Evolutionary conservation across 2,329 filamentous ascomycete genomes (phyloP).

Genomic region (Blastomyces gilchristii): DNA sequence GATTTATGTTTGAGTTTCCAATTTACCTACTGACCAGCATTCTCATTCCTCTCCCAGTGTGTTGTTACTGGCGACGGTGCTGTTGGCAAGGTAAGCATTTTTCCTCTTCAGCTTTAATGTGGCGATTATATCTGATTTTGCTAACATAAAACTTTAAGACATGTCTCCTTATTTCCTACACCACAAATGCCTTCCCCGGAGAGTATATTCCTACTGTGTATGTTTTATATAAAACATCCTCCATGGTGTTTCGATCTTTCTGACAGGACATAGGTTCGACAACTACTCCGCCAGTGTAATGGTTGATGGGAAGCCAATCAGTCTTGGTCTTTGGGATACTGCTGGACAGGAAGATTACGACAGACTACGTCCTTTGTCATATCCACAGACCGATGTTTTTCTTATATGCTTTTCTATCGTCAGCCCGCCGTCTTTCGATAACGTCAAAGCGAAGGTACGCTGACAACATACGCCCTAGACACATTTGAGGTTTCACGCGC

Average conservation of each 20-base stretch:
- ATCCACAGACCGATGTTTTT: conserved; percentile 97
- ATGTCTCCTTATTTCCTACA: conserved; percentile 98
- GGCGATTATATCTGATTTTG: neutral
- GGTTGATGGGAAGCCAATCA: conserved; percentile 97
- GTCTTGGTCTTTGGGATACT: conserved; percentile 94
- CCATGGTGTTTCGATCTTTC: conserved; percentile 10
- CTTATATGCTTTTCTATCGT: conserved; percentile 98
- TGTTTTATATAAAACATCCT: conserved; percentile 17
- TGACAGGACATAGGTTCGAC: conserved; percentile 59
- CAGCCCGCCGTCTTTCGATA: conserved; percentile 94
- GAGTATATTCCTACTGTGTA: conserved; percentile 96
- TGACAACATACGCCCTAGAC: conserved; percentile 2
- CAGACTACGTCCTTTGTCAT: conserved; percentile 83
- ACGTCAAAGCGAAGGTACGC: conserved; percentile 92
- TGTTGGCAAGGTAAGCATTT: conserved; percentile 74
- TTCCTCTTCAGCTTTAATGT: conserved; percentile 4
- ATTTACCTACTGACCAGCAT: neutral
- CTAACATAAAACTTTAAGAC: conserved; percentile 50
- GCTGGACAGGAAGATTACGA: conserved; percentile 98
- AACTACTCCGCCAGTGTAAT: conserved; percentile 99
- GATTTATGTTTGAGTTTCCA: neutral
- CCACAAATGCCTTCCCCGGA: conserved; percentile 98
- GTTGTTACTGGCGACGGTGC: conserved; percentile 99
- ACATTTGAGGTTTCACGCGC: neutral
- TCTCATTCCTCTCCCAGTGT: conserved; percentile 50